These are phyloP conservation scores for Cucurbita maxima DNA, from an alignment of 306 rosid genomes.

Conservation along the genomic window DNA sequence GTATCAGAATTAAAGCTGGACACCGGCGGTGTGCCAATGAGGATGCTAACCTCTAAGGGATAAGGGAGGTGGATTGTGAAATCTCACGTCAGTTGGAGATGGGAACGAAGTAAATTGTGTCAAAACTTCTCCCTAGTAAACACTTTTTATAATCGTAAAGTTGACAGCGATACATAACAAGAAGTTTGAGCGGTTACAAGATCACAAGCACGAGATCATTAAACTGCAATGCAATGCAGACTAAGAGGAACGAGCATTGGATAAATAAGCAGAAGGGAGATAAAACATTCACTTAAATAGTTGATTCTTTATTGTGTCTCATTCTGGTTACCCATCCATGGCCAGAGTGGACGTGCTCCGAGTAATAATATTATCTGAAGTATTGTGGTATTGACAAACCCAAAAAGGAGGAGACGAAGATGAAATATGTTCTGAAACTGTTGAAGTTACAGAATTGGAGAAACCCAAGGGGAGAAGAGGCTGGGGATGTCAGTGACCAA, in stretches of 20 bases:
- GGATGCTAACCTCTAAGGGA: too few relatives aligned
- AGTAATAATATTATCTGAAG: constrained; percentile 47
- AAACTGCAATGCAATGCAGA: constrained; percentile 20
- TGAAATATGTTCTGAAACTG: constrained; percentile 64
- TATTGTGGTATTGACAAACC: constrained; percentile 76
- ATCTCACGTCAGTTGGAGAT: too few relatives aligned
- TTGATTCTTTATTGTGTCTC: background rate
- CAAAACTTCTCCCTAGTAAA: too few relatives aligned
- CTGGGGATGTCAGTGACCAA: constrained; percentile 16
- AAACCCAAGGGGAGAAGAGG: constrained; percentile 71
- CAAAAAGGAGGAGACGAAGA: constrained; percentile 67
- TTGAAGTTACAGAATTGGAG: constrained; percentile 81
- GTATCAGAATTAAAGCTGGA: too few relatives aligned
- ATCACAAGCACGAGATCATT: constrained; percentile 17
- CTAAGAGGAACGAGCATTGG: background rate
- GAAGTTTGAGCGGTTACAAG: background rate
- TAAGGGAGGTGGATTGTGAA: too few relatives aligned
- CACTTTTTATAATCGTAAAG: too few relatives aligned
- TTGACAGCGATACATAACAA: too few relatives aligned
- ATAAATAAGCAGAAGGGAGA: background rate
- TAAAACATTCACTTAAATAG: background rate
- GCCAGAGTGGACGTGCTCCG: constrained; percentile 14
- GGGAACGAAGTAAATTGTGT: too few relatives aligned
- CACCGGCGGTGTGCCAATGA: too few relatives aligned
- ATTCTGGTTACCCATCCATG: constrained; percentile 53